Base-by-base conservation (phyloP, 2,329 filamentous ascomycete genomes). In the Talaromyces sp. region DNA sequence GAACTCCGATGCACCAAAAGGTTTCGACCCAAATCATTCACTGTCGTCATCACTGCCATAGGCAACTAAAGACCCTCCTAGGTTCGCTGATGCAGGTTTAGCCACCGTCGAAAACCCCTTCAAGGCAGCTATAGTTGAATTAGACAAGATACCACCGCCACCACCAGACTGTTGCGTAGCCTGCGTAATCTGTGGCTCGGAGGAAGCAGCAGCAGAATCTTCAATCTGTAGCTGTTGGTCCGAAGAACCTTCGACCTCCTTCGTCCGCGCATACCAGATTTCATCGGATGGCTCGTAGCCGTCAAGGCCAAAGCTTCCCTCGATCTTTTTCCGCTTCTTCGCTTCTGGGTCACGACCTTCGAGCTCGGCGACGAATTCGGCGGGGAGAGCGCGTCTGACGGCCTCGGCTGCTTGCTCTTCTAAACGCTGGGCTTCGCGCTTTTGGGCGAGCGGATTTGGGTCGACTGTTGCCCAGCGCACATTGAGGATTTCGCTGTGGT, bases 401-500 rank as follows among this genome's bases (percentile, higher is more conserved):
- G 95, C 96, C 70, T 97, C 95, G 0, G 95, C 95, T 1, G 95
- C 95, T 74, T 99, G 95, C 72, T 99, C 95, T 73, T 99, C 95
- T 63, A 99, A 89, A 47, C 89, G 84, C 44, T 89, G 84, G 2
- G 90, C 93, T 77, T 99, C 95, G 63, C 96, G 85, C 65, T 96
- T 96, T 74, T 96, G 92, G 1, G 93, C 92, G 81, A 95, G 88
- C 0, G 95, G 95, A 68, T 99, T 99, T 1, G 95, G 95, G 72
- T 99, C 95, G 7, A 92, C 90, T 0, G 95, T 99, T 49, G 95
- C 95, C 95, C 95, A 99, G 65, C 96, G 85, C 55, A 99, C 93
- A 75, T 99, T 99, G 28, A 99, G 80, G 25, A 97, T 88, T 77
- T 99, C 95, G 65, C 87, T 88, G 74, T 98, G 89, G 70, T 99